Evolutionary conservation across 345 rosid species (phyloP).

Genomic region (Salix exigua): DNA sequence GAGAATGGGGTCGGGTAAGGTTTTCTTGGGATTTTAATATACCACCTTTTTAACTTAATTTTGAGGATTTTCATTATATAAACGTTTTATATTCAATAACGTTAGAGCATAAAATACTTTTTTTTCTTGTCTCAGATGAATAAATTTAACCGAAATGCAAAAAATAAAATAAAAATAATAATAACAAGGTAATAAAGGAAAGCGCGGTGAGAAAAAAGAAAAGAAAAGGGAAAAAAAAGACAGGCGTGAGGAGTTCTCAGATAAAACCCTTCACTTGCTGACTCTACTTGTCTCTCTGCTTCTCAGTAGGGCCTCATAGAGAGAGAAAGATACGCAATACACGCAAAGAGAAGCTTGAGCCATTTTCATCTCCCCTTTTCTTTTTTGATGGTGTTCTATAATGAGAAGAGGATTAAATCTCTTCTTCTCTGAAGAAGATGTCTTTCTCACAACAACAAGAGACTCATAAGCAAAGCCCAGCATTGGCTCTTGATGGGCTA

Average conservation of each 20-base stretch:
- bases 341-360: constrained; percentile 9
- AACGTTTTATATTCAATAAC: too few species aligned
- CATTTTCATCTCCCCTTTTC: constrained; percentile 3
- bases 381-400: constrained; percentile 31
- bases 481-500: constrained; percentile 49
- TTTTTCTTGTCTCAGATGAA: too few species aligned
- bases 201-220: neutral
- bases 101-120: too few species aligned
- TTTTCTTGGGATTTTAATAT: too few species aligned
- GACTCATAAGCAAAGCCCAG: constrained; percentile 31
- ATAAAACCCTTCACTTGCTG: constrained; percentile 48
- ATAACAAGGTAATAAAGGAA: neutral
- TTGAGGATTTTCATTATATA: too few species aligned
- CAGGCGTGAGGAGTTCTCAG: constrained; percentile 47
- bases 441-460: constrained; percentile 46
- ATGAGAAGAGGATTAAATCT: constrained; percentile 48
- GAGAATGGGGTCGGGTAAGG: too few species aligned
- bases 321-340: neutral
- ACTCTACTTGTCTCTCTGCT: constrained; percentile 12
- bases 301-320: neutral
- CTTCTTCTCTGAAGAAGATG: constrained; percentile 64
- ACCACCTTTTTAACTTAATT: too few species aligned
- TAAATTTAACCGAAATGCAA: neutral
- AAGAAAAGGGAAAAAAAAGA: constrained; percentile 18
- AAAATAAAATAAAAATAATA: neutral